These are phyloP conservation scores for Cynanchum wilfordii DNA, from an alignment of 257 asterid genomes.

Conservation along the genomic window DNA sequence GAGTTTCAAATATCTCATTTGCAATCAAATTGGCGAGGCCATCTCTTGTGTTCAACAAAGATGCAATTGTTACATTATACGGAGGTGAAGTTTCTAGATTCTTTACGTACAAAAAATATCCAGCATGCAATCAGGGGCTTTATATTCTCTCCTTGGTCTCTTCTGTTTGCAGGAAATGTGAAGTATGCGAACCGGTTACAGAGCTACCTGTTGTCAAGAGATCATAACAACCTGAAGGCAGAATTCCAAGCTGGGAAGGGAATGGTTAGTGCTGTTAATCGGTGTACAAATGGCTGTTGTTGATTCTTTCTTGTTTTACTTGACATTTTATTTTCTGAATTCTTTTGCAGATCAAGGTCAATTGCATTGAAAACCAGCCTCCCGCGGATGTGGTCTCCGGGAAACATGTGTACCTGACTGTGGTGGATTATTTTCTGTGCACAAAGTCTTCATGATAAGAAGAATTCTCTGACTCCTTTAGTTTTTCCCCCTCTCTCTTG, in stretches of 20 bases:
- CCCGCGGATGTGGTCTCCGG: conserved; percentile 50
- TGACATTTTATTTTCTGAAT: neutral
- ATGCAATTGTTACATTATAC: conserved; percentile 38
- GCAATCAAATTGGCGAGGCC: conserved; percentile 60
- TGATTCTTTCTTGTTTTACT: neutral
- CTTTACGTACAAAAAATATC: neutral
- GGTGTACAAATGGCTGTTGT: neutral
- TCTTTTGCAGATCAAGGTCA: conserved; percentile 32
- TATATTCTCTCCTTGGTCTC: neutral
- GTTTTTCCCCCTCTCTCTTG: neutral
- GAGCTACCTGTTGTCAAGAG: conserved; percentile 55
- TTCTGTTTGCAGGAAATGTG: conserved; percentile 29
- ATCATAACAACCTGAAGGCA: conserved; percentile 49
- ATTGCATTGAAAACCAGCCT: conserved; percentile 59
- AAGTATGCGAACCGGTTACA: conserved; percentile 45
- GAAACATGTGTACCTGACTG: conserved; percentile 55
- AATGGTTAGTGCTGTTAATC: conserved; percentile 24
- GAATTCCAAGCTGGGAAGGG: conserved; percentile 73
- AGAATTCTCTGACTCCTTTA: neutral
- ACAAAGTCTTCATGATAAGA: neutral
- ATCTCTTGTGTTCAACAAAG: conserved; percentile 48
- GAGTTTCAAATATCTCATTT: conserved; percentile 54
- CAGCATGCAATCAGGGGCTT: neutral
- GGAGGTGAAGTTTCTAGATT: conserved; percentile 26
- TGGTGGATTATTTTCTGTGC: conserved; percentile 50